These are phyloP conservation scores for Diaporthe caulivora DNA, from an alignment of 2,329 filamentous ascomycete genomes.

Conservation along the genomic window DNA sequence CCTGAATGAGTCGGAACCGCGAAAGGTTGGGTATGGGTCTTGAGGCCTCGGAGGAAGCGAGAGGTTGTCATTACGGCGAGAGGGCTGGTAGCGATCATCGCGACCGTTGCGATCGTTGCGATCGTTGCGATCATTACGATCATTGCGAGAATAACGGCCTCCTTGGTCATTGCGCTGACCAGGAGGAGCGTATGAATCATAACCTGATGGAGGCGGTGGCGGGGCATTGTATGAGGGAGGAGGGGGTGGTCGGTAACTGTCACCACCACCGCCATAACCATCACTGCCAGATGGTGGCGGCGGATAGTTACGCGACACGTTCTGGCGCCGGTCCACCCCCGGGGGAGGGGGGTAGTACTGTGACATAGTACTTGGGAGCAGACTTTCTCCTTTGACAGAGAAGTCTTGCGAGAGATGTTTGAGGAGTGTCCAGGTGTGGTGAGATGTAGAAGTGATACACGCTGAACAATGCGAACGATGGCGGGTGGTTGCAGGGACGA, in stretches of 20 bases:
- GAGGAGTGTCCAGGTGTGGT: background rate
- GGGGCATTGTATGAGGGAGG: constrained; percentile 32
- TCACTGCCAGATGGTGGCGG: constrained; percentile 10
- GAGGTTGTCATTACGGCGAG: constrained; percentile 26
- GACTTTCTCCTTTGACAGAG: background rate
- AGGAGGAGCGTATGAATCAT: constrained; percentile 31
- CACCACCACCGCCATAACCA: constrained; percentile 22
- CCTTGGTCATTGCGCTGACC: constrained; percentile 34
- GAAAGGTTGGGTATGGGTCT: constrained; percentile 16
- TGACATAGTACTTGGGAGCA: constrained; percentile 29
- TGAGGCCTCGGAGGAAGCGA: constrained; percentile 31
- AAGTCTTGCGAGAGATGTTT: background rate
- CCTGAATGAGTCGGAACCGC: constrained; percentile 43
- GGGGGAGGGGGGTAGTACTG: constrained; percentile 39
- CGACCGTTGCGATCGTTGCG: constrained; percentile 30
- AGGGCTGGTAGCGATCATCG: constrained; percentile 37
- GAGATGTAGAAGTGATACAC: constrained; percentile 21
- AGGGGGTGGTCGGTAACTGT: constrained; percentile 34
- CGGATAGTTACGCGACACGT: constrained; percentile 32
- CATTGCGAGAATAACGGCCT: constrained; percentile 28
- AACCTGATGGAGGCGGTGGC: constrained; percentile 38
- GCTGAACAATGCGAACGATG: constrained; percentile 18
- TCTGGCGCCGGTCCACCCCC: constrained; percentile 35
- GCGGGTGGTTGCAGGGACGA: constrained; percentile 7
- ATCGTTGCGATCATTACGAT: constrained; percentile 37